These are phyloP conservation scores for Mariannaea sp. DNA, from an alignment of 2,329 filamentous ascomycete species.

Conservation along the genomic window DNA sequence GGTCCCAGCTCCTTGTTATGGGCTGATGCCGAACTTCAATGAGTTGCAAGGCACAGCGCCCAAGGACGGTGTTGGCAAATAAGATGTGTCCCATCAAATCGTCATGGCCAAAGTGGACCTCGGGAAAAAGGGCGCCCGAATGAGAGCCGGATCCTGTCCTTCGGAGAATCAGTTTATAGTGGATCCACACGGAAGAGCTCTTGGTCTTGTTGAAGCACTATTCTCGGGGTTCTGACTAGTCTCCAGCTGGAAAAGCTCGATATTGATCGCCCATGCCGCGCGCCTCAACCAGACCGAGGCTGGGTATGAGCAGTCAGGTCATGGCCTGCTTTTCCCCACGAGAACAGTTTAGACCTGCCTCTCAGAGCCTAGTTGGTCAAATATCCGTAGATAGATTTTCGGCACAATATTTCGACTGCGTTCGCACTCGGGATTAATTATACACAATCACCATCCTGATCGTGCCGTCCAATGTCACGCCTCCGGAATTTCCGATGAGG, in stretches of 20 bases:
- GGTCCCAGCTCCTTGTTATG: not conserved
- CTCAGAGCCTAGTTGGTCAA: constrained; percentile 10
- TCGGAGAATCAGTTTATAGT: too few relatives aligned
- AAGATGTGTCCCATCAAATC: not conserved
- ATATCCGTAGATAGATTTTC: not conserved
- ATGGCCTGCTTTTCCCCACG: not conserved
- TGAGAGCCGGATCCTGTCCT: too few relatives aligned
- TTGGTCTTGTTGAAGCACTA: not conserved
- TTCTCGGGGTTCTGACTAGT: constrained; percentile 14
- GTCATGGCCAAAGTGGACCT: not conserved
- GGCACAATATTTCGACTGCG: not conserved
- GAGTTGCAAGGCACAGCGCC: too few relatives aligned
- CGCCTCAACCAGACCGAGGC: too few relatives aligned
- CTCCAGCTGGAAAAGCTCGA: not conserved
- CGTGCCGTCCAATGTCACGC: not conserved
- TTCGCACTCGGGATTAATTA: not conserved
- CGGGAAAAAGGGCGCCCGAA: not conserved
- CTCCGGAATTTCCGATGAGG: constrained; percentile 16
- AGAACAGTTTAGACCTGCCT: constrained; percentile 10
- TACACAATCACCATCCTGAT: not conserved
- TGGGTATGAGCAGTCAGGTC: too few relatives aligned
- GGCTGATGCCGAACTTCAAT: not conserved
- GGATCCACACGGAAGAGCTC: too few relatives aligned
- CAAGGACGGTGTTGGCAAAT: too few relatives aligned
- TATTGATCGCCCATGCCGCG: not conserved